Conservation (phyloP, 2,329 filamentous ascomycete species). For the Xylariaceae sp. region DNA sequence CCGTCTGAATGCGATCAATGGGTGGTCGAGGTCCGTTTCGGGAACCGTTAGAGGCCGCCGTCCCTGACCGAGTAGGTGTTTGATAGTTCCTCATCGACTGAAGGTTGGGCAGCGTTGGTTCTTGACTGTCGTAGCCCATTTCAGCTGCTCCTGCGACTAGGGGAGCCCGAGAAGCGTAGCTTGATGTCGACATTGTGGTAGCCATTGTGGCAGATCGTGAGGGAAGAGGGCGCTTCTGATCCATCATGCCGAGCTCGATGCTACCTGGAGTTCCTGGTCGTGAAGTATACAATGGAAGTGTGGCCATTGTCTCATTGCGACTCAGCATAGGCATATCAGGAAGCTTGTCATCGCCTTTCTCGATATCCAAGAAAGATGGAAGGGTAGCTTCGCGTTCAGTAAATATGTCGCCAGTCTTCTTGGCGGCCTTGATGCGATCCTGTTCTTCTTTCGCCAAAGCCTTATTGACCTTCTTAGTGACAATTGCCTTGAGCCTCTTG, state of each 20-base stretch:
- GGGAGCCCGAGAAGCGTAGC: conserved; percentile 61
- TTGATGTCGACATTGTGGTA: conserved; percentile 57
- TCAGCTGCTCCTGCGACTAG: conserved; percentile 56
- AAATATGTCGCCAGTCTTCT: conserved; percentile 50
- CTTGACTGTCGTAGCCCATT: conserved; percentile 52
- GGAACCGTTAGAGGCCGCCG: conserved; percentile 34
- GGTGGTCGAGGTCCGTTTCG: conserved; percentile 24
- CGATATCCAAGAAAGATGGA: conserved; percentile 53
- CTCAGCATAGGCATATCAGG: conserved; percentile 56
- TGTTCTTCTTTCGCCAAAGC: conserved; percentile 76
- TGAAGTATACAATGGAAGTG: conserved; percentile 60
- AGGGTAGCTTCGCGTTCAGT: conserved; percentile 62
- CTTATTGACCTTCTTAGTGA: conserved; percentile 81
- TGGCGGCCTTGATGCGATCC: conserved; percentile 50
- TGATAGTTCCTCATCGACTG: conserved; percentile 25
- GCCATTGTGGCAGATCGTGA: conserved; percentile 37
- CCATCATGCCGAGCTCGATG: conserved; percentile 50
- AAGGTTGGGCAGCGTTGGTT: conserved; percentile 33
- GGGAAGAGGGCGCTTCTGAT: conserved; percentile 47
- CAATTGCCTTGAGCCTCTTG: conserved; percentile 76
- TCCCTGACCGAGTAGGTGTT: conserved; percentile 33
- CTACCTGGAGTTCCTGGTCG: conserved; percentile 51
- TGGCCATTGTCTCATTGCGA: conserved; percentile 57
- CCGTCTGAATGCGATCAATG: conserved; percentile 22
- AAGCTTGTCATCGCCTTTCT: conserved; percentile 45